Base-by-base conservation (phyloP, 176 grass and related monocot genomes). In the Thalia dealbata region DNA sequence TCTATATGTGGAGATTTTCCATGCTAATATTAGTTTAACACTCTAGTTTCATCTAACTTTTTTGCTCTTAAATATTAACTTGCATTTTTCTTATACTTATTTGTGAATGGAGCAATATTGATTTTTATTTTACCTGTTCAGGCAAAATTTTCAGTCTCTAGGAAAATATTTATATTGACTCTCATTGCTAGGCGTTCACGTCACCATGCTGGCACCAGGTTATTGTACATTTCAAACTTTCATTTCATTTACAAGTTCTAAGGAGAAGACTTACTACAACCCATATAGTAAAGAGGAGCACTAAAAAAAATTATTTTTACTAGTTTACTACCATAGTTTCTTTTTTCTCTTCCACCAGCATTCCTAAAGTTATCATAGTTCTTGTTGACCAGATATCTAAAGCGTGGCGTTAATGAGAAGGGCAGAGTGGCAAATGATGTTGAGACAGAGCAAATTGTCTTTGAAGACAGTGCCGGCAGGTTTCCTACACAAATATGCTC, bases 351-450 rank as follows among this genome's bases (percentile, higher is more conserved):
- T 30, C 38, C 11, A 12, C 42, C 23, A 12, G 4, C 26, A 32
- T 46, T 67, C 7, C 18, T 67, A 8, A 41, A 14, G 19, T 26
- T 21, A 1, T 22, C 42, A 35, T 26, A 35, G 24, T 14, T 28
- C 59, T 29, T 71, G 18, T 84, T 80, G 51, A 85, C 62, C 82
- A 96, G 93, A 81, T 96, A 96, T 74, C 83, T 96, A 28, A 96
- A 91, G 78, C 86, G 93, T 46, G 93, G 93, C 45, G 89, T 92
- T 55, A 96, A 96, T 78, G 80, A 85, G 80, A 86, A 80, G 78
- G 93, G 93, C n/a, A 87, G 93, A 80, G 93, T 96, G 72, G 93
- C 93, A 72, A 96, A 96, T 82, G 93, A 96, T 69, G 93, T 96
- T 12, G 93, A 96, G 63, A 90, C 87, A 10, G 93, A 96, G 82